A percentile compares a stretch with the other conserved stretches of the same genome.
These are phyloP conservation scores for Cryptosporidium bovis DNA, from an alignment of 169 alveolate species.

Conservation along the genomic window DNA sequence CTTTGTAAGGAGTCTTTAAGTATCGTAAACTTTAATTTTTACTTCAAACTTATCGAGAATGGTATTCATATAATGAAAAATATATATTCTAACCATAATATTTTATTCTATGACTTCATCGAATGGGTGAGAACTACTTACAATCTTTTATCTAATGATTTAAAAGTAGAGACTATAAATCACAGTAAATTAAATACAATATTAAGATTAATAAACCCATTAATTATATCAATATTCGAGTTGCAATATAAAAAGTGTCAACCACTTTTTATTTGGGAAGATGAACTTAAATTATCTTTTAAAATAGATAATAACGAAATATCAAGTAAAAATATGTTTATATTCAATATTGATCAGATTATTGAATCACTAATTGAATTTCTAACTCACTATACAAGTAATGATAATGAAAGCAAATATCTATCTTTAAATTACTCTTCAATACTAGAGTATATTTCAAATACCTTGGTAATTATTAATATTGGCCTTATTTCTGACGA, in stretches of 20 bases:
- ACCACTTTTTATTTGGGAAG: conserved; percentile 21
- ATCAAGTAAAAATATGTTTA: background rate
- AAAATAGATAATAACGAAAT: conserved; percentile 2
- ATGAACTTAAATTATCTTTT: conserved; percentile 11
- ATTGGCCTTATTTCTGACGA: background rate
- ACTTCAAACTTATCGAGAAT: conserved; percentile 2
- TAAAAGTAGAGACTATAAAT: background rate
- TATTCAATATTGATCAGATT: conserved; percentile 3
- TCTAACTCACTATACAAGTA: background rate
- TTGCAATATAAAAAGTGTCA: background rate
- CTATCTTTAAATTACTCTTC: background rate
- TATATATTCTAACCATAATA: background rate
- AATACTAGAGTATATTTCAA: conserved; percentile 16
- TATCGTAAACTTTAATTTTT: background rate
- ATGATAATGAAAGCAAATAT: background rate
- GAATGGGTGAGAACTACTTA: conserved; percentile 19
- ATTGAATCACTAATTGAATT: conserved; percentile 12
- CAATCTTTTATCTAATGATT: background rate
- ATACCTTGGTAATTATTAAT: conserved; percentile 1
- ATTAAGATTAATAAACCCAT: conserved; percentile 4
- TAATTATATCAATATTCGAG: background rate
- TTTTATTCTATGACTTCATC: conserved; percentile 19
- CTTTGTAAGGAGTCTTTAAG: background rate
- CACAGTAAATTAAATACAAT: background rate
- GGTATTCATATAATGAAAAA: background rate